Base-by-base conservation (phyloP, 345 rosid genomes). In the Garcia nutans region DNA sequence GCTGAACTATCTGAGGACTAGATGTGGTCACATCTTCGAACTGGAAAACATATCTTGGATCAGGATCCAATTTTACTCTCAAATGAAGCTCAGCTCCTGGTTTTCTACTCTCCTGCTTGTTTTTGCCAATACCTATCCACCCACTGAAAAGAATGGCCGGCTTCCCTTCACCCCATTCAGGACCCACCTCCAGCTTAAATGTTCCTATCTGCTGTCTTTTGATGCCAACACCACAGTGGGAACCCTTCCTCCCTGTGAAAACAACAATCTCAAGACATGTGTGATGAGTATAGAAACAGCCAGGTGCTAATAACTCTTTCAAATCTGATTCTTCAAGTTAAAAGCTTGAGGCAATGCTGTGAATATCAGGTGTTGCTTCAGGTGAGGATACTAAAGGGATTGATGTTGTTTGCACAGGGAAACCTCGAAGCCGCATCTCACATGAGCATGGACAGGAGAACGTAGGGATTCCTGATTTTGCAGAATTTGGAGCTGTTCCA, bases 1-100 rank as follows among this genome's bases (percentile, higher is more conserved):
- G 94, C 87, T 94, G 98, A 82, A 91, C 97, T 57, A 94, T 89
- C 84, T 94, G 98, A 82, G 98, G 97, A 74, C 98, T 94, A 79
- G 80, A 76, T 68, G 84, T 88, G 66, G 97, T 92, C 70, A 85
- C 82, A 75, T 94, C 98, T 81, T 94, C 98, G 63, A 94, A 94
- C 87, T 94, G 97, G 82, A 94, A 94, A 44, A 94, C 89, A 67
- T 91, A 94, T 79, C 97, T 84, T 44, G 98, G 98, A 83, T 94
- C 97, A 76, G 98, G 98, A 86, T 91, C 98, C 1, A 92, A 86
- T 81, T 91, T 90, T 73, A 94, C 95, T 77, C 84, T 89, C 87
- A 94, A 81, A 78, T 94, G 98, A 81, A 94, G 98, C 79, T 92
- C 95, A 23, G 86, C 92, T 28, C 81, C 93, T 37, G 90, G 90